Conservation (phyloP, 2,329 filamentous ascomycete species). For the Colletotrichum australisinense region DNA sequence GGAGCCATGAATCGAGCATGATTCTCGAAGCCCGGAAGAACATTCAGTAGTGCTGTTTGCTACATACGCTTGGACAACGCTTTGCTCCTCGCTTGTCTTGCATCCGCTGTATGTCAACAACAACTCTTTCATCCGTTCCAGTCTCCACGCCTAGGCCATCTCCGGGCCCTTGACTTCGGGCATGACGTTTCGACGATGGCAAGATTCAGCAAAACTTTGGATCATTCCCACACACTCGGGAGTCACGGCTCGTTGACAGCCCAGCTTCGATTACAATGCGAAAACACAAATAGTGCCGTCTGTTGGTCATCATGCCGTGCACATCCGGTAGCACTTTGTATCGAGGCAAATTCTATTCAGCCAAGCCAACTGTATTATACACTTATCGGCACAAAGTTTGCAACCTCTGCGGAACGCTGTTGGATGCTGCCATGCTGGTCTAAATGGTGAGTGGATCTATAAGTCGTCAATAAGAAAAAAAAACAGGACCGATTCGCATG, state of each 20-base stretch:
- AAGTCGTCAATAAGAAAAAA: conserved; percentile 18
- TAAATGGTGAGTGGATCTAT: conserved; percentile 32
- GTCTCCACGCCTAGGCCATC: not conserved
- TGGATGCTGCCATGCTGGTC: conserved; percentile 11
- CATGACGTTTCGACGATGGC: conserved; percentile 18
- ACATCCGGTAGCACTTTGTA: conserved; percentile 21
- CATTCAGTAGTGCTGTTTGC: conserved; percentile 6
- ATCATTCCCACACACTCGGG: conserved; percentile 4
- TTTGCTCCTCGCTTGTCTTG: not conserved
- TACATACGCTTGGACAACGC: conserved; percentile 14
- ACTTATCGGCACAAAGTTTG: conserved; percentile 17
- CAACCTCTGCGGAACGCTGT: not conserved
- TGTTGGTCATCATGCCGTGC: conserved; percentile 5
- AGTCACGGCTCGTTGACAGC: not conserved
- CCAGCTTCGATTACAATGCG: conserved; percentile 8
- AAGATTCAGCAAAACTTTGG: conserved; percentile 11
- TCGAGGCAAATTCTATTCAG: conserved; percentile 25
- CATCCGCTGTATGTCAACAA: conserved; percentile 4
- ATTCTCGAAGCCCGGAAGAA: conserved; percentile 30
- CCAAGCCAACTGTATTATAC: conserved; percentile 25
- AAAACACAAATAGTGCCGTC: conserved; percentile 20
- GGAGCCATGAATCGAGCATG: conserved; percentile 22
- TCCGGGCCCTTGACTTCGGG: conserved; percentile 13
- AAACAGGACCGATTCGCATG: conserved; percentile 8
- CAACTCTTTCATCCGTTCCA: conserved; percentile 16